A percentile compares a stretch with the other conserved stretches of the same genome.
Conservation (phyloP, 208 protist genomes). For the Leishmania tropica region DNA sequence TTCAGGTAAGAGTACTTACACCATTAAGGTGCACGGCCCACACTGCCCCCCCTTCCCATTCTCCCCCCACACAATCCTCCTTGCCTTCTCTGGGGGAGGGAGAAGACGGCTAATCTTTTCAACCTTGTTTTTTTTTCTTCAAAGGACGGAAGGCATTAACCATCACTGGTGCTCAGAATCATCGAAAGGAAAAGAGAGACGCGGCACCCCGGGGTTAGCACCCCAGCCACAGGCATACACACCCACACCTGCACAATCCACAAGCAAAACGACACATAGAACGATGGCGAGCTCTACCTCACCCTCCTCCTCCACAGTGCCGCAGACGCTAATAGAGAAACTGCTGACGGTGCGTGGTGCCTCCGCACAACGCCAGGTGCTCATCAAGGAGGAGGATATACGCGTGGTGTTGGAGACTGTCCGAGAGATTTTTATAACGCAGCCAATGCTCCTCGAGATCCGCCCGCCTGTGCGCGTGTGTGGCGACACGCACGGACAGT, state of each 20-base stretch:
- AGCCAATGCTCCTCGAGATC: constrained; percentile 91
- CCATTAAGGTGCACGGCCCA: neutral
- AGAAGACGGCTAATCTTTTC: no score
- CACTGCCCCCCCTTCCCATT: no score
- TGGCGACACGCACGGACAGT: constrained; percentile 99
- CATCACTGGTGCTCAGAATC: no score
- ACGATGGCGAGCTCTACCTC: constrained; percentile 6
- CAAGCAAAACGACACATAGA: neutral
- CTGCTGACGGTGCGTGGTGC: constrained; percentile 59
- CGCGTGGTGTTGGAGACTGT: constrained; percentile 57
- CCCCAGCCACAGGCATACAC: neutral
- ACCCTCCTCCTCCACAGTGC: constrained; percentile 14
- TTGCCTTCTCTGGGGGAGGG: no score
- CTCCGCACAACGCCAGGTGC: constrained; percentile 37
- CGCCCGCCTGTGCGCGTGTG: constrained; percentile 86
- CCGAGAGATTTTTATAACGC: constrained; percentile 90
- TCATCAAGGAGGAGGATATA: constrained; percentile 90
- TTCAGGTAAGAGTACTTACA: neutral
- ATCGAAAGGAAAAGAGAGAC: no score
- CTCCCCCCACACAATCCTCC: no score
- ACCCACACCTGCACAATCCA: neutral
- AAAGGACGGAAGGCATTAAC: no score
- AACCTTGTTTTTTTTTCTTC: no score
- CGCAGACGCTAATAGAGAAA: constrained; percentile 69
- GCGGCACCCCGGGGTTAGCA: no score